These are phyloP conservation scores for Botrytis elliptica DNA, from an alignment of 2,329 filamentous ascomycete species.

Conservation along the genomic window DNA sequence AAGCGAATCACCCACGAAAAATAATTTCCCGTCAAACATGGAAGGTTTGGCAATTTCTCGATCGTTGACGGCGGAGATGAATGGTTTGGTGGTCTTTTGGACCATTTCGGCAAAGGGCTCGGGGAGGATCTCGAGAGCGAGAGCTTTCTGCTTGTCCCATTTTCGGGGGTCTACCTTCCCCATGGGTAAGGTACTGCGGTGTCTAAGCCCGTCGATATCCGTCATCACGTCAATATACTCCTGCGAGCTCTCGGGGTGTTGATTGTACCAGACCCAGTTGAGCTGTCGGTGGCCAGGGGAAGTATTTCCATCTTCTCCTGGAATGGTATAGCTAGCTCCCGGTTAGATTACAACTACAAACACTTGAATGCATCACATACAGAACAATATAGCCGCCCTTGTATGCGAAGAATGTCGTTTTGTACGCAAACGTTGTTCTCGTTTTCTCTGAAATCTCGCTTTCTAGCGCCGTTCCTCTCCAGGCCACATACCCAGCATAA, in stretches of 20 bases:
- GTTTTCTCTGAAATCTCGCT: neutral
- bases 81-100: slow-evolving; percentile 18
- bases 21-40: slow-evolving; percentile 20
- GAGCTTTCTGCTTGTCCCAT: neutral
- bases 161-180: neutral
- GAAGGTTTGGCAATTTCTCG: neutral
- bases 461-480: neutral
- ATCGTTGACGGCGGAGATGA: slow-evolving; percentile 21
- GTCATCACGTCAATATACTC: neutral
- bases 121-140: neutral
- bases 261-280: slow-evolving; percentile 12
- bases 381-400: neutral
- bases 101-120: slow-evolving; percentile 20
- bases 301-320: slow-evolving; percentile 5
- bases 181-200: neutral
- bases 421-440: neutral
- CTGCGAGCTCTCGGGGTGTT: neutral
- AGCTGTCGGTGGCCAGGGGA: neutral
- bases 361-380: neutral
- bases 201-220: neutral
- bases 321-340: neutral
- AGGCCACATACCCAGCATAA: slow-evolving; percentile 9
- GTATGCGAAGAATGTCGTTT: neutral
- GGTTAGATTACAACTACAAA: neutral
- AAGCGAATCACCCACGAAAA: slow-evolving; percentile 24